Conservation (phyloP, 2,329 filamentous ascomycete species). For the Cercospora zeae-maydis region DNA sequence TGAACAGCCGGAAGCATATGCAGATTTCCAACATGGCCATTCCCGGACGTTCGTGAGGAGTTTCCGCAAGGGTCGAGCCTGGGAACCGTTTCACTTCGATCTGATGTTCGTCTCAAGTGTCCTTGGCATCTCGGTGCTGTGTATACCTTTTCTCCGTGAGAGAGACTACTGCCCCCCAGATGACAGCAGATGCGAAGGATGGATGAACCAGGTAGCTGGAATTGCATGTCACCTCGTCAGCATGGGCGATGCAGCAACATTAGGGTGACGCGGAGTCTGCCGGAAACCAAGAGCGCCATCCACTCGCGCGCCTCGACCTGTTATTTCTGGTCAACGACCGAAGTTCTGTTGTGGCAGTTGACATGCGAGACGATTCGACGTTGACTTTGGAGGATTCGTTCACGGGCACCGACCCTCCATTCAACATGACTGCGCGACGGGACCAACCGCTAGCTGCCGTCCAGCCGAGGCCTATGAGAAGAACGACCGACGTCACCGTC, state of each 20-base stretch:
- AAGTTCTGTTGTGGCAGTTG: background rate
- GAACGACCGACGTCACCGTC: background rate
- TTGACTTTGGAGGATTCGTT: background rate
- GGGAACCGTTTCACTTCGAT: background rate
- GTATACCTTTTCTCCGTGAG: background rate
- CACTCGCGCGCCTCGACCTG: background rate
- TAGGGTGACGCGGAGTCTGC: background rate
- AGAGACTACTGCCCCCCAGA: background rate
- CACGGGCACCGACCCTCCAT: background rate
- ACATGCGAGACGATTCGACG: background rate
- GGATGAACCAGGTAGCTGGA: background rate
- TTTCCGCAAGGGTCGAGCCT: background rate
- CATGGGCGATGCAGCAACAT: background rate
- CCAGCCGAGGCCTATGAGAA: background rate
- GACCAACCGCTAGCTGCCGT: background rate
- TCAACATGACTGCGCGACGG: background rate
- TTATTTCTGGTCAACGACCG: background rate
- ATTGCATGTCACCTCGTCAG: background rate
- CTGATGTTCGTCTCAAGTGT: background rate
- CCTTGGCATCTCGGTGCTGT: background rate
- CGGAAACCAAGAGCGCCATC: background rate
- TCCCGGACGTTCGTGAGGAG: background rate
- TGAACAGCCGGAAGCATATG: background rate
- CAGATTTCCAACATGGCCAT: slow-evolving; percentile 4
- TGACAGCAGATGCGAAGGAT: background rate